These are phyloP conservation scores for Mikania micrantha DNA, from an alignment of 129 eudicot genomes.

Conservation along the genomic window DNA sequence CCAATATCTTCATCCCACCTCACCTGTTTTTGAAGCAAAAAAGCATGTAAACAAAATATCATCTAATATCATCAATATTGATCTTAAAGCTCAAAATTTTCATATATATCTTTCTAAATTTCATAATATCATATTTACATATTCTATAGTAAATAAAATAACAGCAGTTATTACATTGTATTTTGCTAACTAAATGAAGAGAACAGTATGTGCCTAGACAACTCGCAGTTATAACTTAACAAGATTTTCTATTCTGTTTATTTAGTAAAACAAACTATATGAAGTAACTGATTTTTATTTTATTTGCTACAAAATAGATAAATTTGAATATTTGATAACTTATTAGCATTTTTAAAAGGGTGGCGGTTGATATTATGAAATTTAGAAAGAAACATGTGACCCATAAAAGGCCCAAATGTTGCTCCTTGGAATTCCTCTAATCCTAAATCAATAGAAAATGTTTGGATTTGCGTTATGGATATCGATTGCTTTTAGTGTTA, in stretches of 20 bases:
- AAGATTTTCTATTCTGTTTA: background rate
- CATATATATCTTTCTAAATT: background rate
- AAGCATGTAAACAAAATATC: background rate
- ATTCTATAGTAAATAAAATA: background rate
- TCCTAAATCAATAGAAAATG: too few relatives aligned
- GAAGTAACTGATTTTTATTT: background rate
- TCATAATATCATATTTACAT: background rate
- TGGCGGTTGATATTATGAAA: too few relatives aligned
- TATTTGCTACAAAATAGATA: background rate
- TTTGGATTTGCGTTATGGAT: background rate
- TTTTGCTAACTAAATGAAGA: background rate
- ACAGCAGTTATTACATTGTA: background rate
- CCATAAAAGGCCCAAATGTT: too few relatives aligned
- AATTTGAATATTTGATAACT: too few relatives aligned
- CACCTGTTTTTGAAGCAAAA: conserved; percentile 45
- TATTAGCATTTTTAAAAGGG: too few relatives aligned
- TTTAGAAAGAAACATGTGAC: too few relatives aligned
- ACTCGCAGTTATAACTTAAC: background rate
- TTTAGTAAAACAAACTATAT: background rate
- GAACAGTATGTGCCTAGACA: background rate
- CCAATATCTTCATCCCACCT: conserved; percentile 86
- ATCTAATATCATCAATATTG: too few relatives aligned
- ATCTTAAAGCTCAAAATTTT: too few relatives aligned
- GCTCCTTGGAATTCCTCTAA: too few relatives aligned
- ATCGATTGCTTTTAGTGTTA: background rate